Base-by-base conservation (phyloP, 2,329 filamentous ascomycete genomes). In the Pseudonectria foliicola region DNA sequence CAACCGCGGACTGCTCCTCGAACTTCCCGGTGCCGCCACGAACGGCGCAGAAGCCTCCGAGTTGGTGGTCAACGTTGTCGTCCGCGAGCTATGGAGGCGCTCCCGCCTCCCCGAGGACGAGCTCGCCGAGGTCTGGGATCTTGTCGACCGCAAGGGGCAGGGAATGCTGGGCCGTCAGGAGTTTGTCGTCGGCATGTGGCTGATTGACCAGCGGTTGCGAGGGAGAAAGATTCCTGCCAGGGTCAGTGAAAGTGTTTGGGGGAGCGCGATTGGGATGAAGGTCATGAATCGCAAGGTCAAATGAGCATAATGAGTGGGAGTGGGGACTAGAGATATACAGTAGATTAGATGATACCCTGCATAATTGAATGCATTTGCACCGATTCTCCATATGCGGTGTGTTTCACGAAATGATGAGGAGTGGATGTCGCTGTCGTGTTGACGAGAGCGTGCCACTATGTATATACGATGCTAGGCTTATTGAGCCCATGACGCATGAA, bases 161-260 rank as follows among this genome's bases (percentile, higher is more conserved):
- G 81, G 81, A 2, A 64, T 71, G 45, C 60, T 92, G 35, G 66
- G 63, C 37, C 74, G 75, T 50, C 71, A 80, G 36, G 82, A 88
- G 62, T 92, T 92, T 56, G 82, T 92, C 0, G 84, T 90, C 2
- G 85, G 85, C 8, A 71, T 86, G 64, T 92, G 85, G 84, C 62
- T 92, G 31, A 75, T 92, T 25, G 85, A 92, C 56, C 84, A 89
- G 66, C 67, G 83, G 40, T 63, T 92, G n/a, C 77, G 82, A 45
- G 86, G 85, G 2, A 66, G 85, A 39, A 92, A 92, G 65, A 66
- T 90, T 13, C 85, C 86, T 0, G 64, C 72, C 11, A 75, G 73
- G 49, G 82, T 90, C 8, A 72, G 72, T 33, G 77, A 81, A 32
- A 87, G 82, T 50, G 81, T 90, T 5, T 92, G 85, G 85, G 71